A percentile compares a stretch with the other conserved stretches of the same genome.
Conservation (phyloP, 2,329 filamentous ascomycete genomes). For the Magnaporthiopsis poae region DNA sequence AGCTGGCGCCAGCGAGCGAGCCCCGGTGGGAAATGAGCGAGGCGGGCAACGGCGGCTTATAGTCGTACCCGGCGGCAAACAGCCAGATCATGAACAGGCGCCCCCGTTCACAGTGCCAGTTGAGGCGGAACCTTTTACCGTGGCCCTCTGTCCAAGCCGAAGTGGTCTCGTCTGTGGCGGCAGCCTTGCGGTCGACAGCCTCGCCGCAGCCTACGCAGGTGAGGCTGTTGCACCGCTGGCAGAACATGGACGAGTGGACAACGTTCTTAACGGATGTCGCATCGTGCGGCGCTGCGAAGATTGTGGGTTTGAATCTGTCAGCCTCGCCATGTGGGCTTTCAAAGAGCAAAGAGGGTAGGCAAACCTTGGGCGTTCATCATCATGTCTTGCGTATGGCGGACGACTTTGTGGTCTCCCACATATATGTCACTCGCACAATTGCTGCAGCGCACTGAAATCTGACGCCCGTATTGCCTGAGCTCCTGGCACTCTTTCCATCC, state of each 20-base stretch:
- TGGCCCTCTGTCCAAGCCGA: neutral
- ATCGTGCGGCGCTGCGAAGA: neutral
- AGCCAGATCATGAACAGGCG: constrained; percentile 17
- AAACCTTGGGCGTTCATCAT: neutral
- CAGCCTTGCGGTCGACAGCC: neutral
- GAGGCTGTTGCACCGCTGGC: constrained; percentile 11
- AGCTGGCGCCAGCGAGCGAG: neutral
- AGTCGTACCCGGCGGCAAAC: constrained; percentile 15
- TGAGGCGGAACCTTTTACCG: constrained; percentile 10
- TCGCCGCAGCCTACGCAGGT: constrained; percentile 13
- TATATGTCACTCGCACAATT: neutral
- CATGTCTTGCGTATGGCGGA: neutral
- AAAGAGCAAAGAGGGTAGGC: neutral
- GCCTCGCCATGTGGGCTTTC: neutral
- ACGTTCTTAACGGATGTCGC: constrained; percentile 1
- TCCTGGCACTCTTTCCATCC: neutral
- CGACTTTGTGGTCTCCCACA: neutral
- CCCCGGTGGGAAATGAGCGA: neutral
- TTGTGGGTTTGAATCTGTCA: neutral
- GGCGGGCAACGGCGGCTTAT: constrained; percentile 1
- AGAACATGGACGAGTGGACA: constrained; percentile 9
- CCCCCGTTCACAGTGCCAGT: constrained; percentile 18
- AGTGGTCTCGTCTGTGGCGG: neutral
- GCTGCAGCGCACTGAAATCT: neutral
- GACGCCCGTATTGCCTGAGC: neutral